Base-by-base conservation (phyloP, 2,329 filamentous ascomycete species). In the Fusarium sp. region DNA sequence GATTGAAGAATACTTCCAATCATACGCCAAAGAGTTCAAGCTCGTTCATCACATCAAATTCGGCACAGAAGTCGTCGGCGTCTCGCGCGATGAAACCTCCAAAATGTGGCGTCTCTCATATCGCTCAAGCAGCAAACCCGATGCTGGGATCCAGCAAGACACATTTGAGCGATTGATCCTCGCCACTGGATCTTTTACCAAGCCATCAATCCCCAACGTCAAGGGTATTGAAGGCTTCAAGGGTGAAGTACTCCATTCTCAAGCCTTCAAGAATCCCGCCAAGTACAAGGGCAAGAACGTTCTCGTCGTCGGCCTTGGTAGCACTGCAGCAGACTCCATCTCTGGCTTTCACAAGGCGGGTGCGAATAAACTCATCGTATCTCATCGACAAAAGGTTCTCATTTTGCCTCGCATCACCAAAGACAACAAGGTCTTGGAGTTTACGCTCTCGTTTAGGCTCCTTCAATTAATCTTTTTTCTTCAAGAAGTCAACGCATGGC, bases 161-260 rank as follows among this genome's bases (percentile, higher is more conserved):
- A 47, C 41, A 18, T 68, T 68, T 17, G 61, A 66, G 10, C 64
- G 64, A 36, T n/a, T 68, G 4, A 56, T 68, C 20, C 47, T 68
- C 26, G 65, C 62, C 14, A 68, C 57, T 4, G 65, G 65, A 35
- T 55, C 65, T 7, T 63, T 66, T 17, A 55, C 42, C 35, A 66
- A 52, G 47, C 65, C 65, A 0, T 41, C 39, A 15, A 66, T 55
- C 2, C 65, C 65, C 6, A 35, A 42, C 10, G 64, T 66, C 10
- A 56, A 66, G 0, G 65, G 65, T 0, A 66, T 66, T 24, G 54
- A 68, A 5, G 52, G 36, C 17, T 68, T 68, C 8, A 55, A 55
- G 18, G 65, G 65, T 14, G 35, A 48, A 14, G 54, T 66, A 17
- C 44, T 59, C 22, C 65, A 68, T 39, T 68, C 65, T 4, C 45